A percentile compares a stretch with the other conserved stretches of the same genome.
These are phyloP conservation scores for Ceratopteris richardii DNA, from an alignment of 75 land plant species.

Conservation along the genomic window DNA sequence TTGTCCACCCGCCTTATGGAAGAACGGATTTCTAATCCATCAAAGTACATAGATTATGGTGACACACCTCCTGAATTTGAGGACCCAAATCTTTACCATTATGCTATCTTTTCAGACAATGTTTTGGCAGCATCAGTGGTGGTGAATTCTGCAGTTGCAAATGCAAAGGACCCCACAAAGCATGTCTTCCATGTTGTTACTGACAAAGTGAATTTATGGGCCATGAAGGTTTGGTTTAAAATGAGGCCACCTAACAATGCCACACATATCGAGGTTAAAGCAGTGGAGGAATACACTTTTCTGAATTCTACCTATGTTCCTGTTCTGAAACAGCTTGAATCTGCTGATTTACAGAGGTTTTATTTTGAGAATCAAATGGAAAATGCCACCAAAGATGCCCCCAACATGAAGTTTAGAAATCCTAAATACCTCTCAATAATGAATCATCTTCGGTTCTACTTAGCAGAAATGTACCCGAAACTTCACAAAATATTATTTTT, in stretches of 20 bases:
- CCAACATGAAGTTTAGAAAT: conserved; percentile 48
- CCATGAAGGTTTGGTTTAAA: conserved; percentile 76
- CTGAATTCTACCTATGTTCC: conserved; percentile 67
- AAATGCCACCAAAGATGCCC: conserved; percentile 49
- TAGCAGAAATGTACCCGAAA: conserved; percentile 80
- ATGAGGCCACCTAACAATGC: conserved; percentile 40
- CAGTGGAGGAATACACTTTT: conserved; percentile 59
- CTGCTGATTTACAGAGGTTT: conserved; percentile 38
- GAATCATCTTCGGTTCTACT: conserved; percentile 62
- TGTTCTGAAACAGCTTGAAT: conserved; percentile 51
- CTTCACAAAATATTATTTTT: conserved; percentile 50
- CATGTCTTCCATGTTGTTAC: conserved; percentile 81
- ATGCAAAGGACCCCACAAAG: conserved; percentile 57
- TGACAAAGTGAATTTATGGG: conserved; percentile 66
- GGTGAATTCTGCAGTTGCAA: conserved; percentile 50
- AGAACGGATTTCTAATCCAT: conserved; percentile 62
- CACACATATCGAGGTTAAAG: conserved; percentile 65
- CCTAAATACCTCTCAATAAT: conserved; percentile 60
- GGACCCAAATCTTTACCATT: conserved; percentile 65
- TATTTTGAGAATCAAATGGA: conserved; percentile 46
- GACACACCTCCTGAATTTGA: conserved; percentile 41
- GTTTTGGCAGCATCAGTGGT: conserved; percentile 80
- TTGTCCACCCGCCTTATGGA: conserved; percentile 76
- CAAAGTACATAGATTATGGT: conserved; percentile 31
- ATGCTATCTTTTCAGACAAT: conserved; percentile 81